These are phyloP conservation scores for Aspergillus sparsus DNA, from an alignment of 495 filamentous ascomycete species.

Conservation along the genomic window DNA sequence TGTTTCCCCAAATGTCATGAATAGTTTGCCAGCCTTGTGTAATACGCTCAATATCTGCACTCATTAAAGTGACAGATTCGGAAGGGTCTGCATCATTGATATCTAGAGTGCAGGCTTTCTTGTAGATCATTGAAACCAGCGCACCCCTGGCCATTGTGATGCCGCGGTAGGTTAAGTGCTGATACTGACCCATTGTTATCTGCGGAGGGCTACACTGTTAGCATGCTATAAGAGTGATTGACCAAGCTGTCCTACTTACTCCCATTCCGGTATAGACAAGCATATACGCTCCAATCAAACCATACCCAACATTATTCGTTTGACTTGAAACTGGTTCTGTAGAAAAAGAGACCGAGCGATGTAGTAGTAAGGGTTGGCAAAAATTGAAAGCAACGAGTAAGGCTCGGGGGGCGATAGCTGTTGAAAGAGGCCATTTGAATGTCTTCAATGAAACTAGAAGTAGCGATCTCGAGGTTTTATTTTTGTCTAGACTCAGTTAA, in stretches of 20 bases:
- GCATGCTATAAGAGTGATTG: not conserved
- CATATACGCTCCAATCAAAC: slow-evolving; percentile 64
- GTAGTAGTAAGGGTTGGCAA: slow-evolving; percentile 65
- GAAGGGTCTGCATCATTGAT: slow-evolving; percentile 49
- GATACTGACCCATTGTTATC: slow-evolving; percentile 49
- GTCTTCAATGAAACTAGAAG: slow-evolving; percentile 42
- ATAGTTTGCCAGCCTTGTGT: slow-evolving; percentile 47
- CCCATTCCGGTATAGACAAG: slow-evolving; percentile 64
- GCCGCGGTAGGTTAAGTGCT: slow-evolving; percentile 57
- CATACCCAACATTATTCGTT: slow-evolving; percentile 57
- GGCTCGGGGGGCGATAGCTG: slow-evolving; percentile 53
- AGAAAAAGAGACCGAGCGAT: slow-evolving; percentile 51
- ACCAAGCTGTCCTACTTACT: slow-evolving; percentile 39
- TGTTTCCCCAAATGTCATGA: slow-evolving; percentile 62
- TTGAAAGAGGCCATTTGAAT: slow-evolving; percentile 48
- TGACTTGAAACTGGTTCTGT: slow-evolving; percentile 38
- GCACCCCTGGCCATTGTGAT: slow-evolving; percentile 62
- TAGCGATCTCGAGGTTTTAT: slow-evolving; percentile 37
- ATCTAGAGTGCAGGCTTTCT: slow-evolving; percentile 45
- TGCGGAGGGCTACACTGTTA: slow-evolving; percentile 27
- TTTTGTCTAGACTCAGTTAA: not conserved
- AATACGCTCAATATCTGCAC: slow-evolving; percentile 61
- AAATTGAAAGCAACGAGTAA: slow-evolving; percentile 61
- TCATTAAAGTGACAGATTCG: slow-evolving; percentile 62
- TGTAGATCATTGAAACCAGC: slow-evolving; percentile 59